A percentile compares a stretch with the other conserved stretches of the same genome.
Conservation (phyloP, 2,329 filamentous ascomycete genomes). For the Akanthomyces muscarius region DNA sequence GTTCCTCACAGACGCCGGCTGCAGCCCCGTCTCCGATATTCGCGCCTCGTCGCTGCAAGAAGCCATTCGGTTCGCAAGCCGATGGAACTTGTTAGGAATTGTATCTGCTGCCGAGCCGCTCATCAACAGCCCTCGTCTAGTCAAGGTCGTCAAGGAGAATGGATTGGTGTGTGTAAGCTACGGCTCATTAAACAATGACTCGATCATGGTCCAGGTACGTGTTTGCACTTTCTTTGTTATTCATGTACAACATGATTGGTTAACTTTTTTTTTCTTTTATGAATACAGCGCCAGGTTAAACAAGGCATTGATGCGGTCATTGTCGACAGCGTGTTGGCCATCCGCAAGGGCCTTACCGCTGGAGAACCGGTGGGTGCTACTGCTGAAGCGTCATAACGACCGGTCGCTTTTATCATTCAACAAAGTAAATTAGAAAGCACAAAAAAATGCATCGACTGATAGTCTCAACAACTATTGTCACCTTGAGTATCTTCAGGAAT, state of each 20-base stretch:
- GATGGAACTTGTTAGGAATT: constrained; percentile 92
- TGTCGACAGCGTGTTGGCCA: constrained; percentile 89
- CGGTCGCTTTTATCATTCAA: background rate
- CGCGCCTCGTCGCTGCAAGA: constrained; percentile 89
- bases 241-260: background rate
- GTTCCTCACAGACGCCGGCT: constrained; percentile 88
- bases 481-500: background rate
- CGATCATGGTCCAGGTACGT: constrained; percentile 73
- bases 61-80: constrained; percentile 86
- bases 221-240: background rate
- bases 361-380: constrained; percentile 21
- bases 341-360: constrained; percentile 77
- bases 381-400: background rate
- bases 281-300: constrained; percentile 71
- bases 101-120: constrained; percentile 86
- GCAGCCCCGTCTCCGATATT: constrained; percentile 78
- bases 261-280: background rate
- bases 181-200: constrained; percentile 84
- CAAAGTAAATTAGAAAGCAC: background rate
- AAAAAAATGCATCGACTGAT: background rate
- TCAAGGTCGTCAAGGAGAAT: constrained; percentile 89
- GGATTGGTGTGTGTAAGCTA: constrained; percentile 95
- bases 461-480: background rate
- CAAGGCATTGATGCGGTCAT: constrained; percentile 98
- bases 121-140: constrained; percentile 81